Evolutionary conservation across 257 asterid species (phyloP).

Genomic region (Solanum chilense): DNA sequence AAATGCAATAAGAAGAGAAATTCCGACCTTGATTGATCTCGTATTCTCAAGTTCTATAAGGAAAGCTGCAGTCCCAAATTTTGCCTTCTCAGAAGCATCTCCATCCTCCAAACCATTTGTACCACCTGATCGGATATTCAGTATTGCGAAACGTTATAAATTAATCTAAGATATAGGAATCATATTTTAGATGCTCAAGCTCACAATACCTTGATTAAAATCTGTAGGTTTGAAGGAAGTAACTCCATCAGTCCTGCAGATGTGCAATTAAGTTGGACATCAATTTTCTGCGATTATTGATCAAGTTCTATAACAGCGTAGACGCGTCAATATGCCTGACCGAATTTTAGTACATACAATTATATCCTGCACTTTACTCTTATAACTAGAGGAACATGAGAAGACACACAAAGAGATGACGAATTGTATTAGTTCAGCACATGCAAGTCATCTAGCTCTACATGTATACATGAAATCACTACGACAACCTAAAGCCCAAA

Average conservation of each 20-base stretch:
- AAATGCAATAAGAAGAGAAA: neutral
- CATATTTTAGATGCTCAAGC: neutral
- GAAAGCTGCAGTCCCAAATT: constrained; percentile 72
- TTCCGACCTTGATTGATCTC: constrained; percentile 74
- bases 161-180: neutral
- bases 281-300: neutral
- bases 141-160: neutral
- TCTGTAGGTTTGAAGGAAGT: neutral
- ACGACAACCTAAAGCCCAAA: neutral
- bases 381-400: neutral
- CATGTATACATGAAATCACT: neutral
- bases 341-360: neutral
- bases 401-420: neutral
- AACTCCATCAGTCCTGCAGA: constrained; percentile 5
- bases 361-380: neutral
- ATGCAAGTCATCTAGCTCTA: neutral
- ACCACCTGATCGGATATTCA: neutral
- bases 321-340: neutral
- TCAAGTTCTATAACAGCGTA: neutral
- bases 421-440: neutral
- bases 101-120: constrained; percentile 38
- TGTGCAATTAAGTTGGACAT: neutral
- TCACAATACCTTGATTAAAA: neutral
- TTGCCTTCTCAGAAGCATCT: constrained; percentile 29
- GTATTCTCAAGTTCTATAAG: constrained; percentile 73